Conservation (phyloP, 345 rosid species). For the Salix udensis region DNA sequence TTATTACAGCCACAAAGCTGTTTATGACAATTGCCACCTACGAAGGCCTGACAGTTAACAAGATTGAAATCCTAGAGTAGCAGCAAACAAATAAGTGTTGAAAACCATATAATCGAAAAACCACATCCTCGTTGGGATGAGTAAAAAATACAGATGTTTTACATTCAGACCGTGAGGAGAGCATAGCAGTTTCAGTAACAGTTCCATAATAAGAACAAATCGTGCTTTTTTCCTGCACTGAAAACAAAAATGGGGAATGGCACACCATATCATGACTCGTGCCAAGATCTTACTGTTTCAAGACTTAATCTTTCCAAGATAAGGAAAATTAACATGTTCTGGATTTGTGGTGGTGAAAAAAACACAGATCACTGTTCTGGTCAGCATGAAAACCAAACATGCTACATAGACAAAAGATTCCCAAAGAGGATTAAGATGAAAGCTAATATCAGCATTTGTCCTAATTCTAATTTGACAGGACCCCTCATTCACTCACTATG, state of each 20-base stretch:
- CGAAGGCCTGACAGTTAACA: slow-evolving; percentile 8
- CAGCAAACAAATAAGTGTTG: not conserved
- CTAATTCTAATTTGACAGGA: not conserved
- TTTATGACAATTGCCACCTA: slow-evolving; percentile 24
- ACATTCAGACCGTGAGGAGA: not conserved
- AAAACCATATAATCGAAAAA: not conserved
- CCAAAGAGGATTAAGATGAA: not conserved
- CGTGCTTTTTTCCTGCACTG: not conserved
- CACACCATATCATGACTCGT: not conserved
- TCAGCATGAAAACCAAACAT: not conserved
- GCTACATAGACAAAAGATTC: not conserved
- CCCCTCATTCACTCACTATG: not conserved
- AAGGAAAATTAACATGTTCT: not conserved
- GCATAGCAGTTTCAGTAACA: not conserved
- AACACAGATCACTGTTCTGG: not conserved
- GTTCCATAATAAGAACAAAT: not conserved
- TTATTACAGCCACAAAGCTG: slow-evolving; percentile 33
- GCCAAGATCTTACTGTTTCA: not conserved
- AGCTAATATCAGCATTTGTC: not conserved
- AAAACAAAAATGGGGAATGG: not conserved
- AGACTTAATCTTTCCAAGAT: not conserved
- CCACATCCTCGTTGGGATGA: not conserved
- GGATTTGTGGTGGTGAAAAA: not conserved
- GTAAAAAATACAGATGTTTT: not conserved
- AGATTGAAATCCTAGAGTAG: not conserved